phyloP scores from a whole-genome alignment of 768 basidiomycete species.

The Grammothele lineata region DNA sequence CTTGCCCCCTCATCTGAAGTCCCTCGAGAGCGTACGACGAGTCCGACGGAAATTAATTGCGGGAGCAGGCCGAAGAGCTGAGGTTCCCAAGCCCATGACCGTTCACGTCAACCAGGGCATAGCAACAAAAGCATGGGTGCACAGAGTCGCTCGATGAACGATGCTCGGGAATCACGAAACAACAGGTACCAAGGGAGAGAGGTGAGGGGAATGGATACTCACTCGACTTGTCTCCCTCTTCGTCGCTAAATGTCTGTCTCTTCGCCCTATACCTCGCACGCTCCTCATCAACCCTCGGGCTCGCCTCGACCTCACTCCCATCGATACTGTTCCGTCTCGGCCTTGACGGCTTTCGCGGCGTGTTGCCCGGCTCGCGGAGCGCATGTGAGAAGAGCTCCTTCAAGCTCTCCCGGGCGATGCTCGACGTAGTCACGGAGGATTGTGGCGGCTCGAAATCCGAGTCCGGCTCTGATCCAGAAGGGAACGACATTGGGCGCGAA shows the following conservation, averaged over 20 bases:
- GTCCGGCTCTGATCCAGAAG: slow-evolving; percentile 44
- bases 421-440: slow-evolving; percentile 33
- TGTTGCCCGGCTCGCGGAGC: slow-evolving; percentile 58
- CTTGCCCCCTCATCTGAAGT: no score
- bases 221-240: slow-evolving; percentile 59
- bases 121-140: no score
- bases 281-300: slow-evolving; percentile 40
- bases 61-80: no score
- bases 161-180: no score
- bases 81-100: no score
- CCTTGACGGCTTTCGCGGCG: slow-evolving; percentile 47
- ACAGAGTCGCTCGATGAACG: no score
- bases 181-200: neutral
- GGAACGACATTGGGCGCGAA: slow-evolving; percentile 19
- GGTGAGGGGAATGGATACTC: slow-evolving; percentile 21
- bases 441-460: slow-evolving; percentile 56
- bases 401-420: slow-evolving; percentile 52
- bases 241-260: slow-evolving; percentile 61
- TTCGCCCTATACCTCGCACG: slow-evolving; percentile 44
- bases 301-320: slow-evolving; percentile 54
- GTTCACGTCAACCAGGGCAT: no score
- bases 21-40: no score
- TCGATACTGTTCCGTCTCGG: slow-evolving; percentile 57
- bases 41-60: no score
- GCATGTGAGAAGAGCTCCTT: slow-evolving; percentile 66